phyloP scores from a whole-genome alignment of 352 stramenopile genomes.

The Blastocystis sp. region DNA sequence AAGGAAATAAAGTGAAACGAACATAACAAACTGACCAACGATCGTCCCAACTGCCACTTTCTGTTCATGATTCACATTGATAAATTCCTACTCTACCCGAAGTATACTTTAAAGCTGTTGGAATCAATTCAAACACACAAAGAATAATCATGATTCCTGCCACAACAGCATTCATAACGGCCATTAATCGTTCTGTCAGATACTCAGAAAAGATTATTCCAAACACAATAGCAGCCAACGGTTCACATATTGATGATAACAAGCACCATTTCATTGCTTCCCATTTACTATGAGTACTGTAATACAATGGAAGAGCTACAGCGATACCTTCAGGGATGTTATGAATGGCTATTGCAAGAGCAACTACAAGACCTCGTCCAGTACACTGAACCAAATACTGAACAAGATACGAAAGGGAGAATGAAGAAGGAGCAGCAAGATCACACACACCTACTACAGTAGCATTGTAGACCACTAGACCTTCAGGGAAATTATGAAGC shows the following conservation, averaged over 20 bases:
- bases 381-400: constrained; percentile 46
- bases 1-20: constrained; percentile 46
- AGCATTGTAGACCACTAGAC: constrained; percentile 52
- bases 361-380: constrained; percentile 35
- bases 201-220: constrained; percentile 28
- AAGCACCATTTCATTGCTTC: constrained; percentile 52
- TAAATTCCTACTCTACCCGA: neutral
- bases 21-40: constrained; percentile 44
- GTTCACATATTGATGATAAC: constrained; percentile 53
- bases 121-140: constrained; percentile 49
- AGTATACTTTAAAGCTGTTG: constrained; percentile 19
- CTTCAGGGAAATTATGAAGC: constrained; percentile 58
- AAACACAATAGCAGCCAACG: constrained; percentile 46
- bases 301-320: constrained; percentile 56
- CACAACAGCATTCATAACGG: constrained; percentile 44
- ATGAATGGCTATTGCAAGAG: constrained; percentile 51
- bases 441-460: constrained; percentile 52
- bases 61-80: neutral
- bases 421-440: neutral
- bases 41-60: constrained; percentile 41
- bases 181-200: constrained; percentile 41
- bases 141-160: constrained; percentile 62
- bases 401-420: constrained; percentile 5
- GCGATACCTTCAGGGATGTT: constrained; percentile 60
- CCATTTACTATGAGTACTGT: constrained; percentile 59